Base-by-base conservation (phyloP, 140 eudicot genomes). In the Ambrosia hybrid region DNA sequence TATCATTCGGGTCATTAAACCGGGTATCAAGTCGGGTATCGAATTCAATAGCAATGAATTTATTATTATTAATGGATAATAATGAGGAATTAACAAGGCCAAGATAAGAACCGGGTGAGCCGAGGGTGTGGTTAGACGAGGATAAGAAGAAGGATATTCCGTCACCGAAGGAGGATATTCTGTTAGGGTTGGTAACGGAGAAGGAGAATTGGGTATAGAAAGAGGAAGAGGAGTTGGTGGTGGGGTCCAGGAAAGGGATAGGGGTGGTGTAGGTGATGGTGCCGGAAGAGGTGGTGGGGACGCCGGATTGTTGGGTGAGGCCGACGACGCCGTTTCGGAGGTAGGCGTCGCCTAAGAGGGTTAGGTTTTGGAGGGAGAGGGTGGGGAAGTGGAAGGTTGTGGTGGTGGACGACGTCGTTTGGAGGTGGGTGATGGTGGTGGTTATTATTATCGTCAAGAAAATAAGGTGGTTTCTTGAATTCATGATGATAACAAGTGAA, bases 241-340 rank as follows among this genome's bases (percentile, higher is more conserved):
- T 74, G 39, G 65, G 85, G 68, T 80, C 81, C 48, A 77, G 81
- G 78, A 89, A 85, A 0, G 79, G 66, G 17, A 92, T 45, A 0
- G 98, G 98, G 61, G 60, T 0, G 77, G 85, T 84, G 91, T 78
- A 92, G 69, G 87, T 73, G 55, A 82, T 76, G 58, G 95, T 71
- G 65, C 95, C 95, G 53, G 96, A 85, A 83, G 96, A 87, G 1
- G 96, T 83, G 4, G 92, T 73, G 2, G 98, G 98, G 13, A 89
- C 89, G 80, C 72, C 88, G 83, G 76, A 74, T 55, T 80, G 76
- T 0, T 76, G 80, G 0, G 84, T 80, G 48, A 80, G 84, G 46
- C 84, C 84, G 26, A 75, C 80, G 67, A 81, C 78, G 75, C 82
- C 82, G 79, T 81, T 81, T 11, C 79, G 78, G 79, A 81, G 70